Base-by-base conservation (phyloP, 2,329 filamentous ascomycete genomes). In the Exophiala oligosperma region DNA sequence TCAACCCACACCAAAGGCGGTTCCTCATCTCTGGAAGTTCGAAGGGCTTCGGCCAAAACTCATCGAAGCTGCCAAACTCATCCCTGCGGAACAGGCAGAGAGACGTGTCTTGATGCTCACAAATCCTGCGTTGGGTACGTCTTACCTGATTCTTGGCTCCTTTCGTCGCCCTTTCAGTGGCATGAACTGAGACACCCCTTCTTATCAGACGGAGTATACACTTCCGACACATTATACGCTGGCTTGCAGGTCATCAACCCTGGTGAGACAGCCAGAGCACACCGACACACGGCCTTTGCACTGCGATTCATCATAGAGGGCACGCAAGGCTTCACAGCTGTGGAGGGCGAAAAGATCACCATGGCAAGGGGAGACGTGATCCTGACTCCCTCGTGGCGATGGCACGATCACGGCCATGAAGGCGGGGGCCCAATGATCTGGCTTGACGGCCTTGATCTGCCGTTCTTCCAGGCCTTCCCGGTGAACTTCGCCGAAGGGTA, bases 371-470 rank as follows among this genome's bases (percentile, higher is more conserved):
- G 82, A 6, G 82, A 85, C 60, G 79, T 85, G 1, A 80, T 85
- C 12, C 69, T 84, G 0, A 85, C 83, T 0, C 83, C 82, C 0
- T 79, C 75, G 0, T 85, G 82, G 82, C 79, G 83, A 64, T 85
- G 80, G 76, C 82, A 84, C 59, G 83, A 85, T 58, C 82, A 85
- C 56, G 83, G 83, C 2, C 84, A 84, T 46, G 81, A 85, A 55
- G 79, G 81, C 7, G 71, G 73, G 1, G 74, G 73, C 1, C 80
- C 81, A 0, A 79, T 84, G 67, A 78, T 85, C 28, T 85, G 82
- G 83, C 72, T 85, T 1, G 83, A 85, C 64, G 80, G 77, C 3
- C 67, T 85, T 1, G 79, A 85, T 68, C 66, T 85, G 1, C 82
- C 82, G 0, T 69, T 76, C 2, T 84, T 81, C 65, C 70, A 72